Conservation (phyloP, 2,329 filamentous ascomycete species). For the Curvularia lunata region DNA sequence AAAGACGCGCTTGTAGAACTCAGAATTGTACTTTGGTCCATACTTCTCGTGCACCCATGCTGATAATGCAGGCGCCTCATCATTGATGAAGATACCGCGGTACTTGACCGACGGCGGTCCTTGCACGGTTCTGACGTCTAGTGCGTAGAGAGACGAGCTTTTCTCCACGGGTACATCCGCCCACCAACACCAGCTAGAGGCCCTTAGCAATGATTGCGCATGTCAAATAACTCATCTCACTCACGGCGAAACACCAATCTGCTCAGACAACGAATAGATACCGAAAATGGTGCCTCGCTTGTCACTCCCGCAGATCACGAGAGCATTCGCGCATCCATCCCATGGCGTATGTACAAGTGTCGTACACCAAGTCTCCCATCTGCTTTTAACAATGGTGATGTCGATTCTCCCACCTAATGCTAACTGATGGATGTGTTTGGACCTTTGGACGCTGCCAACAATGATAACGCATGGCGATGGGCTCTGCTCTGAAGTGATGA, state of each 20-base stretch:
- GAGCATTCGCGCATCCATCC: constrained; percentile 46
- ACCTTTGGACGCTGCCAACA: not conserved
- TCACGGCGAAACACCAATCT: constrained; percentile 69
- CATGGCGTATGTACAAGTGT: not conserved
- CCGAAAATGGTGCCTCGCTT: constrained; percentile 70
- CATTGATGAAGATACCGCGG: constrained; percentile 72
- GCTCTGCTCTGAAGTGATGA: not conserved
- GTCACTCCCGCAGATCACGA: constrained; percentile 70
- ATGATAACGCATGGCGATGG: not conserved
- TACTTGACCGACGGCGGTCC: constrained; percentile 67
- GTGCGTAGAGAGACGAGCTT: constrained; percentile 58
- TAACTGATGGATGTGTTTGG: not conserved
- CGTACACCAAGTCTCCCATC: not conserved
- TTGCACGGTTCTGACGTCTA: constrained; percentile 61
- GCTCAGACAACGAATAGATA: constrained; percentile 71
- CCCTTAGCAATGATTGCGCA: not conserved
- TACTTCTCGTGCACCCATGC: constrained; percentile 60
- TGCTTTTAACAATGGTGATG: not conserved
- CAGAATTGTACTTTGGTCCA: constrained; percentile 60
- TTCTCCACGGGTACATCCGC: not conserved
- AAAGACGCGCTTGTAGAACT: constrained; percentile 71
- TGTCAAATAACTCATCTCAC: not conserved
- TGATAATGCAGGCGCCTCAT: constrained; percentile 69
- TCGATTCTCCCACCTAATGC: not conserved
- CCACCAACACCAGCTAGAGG: not conserved